Evolutionary conservation across 345 rosid genomes (phyloP), one percentile per base, ranked within the genome.

Genomic region (Capsella bursapastoris): DNA sequence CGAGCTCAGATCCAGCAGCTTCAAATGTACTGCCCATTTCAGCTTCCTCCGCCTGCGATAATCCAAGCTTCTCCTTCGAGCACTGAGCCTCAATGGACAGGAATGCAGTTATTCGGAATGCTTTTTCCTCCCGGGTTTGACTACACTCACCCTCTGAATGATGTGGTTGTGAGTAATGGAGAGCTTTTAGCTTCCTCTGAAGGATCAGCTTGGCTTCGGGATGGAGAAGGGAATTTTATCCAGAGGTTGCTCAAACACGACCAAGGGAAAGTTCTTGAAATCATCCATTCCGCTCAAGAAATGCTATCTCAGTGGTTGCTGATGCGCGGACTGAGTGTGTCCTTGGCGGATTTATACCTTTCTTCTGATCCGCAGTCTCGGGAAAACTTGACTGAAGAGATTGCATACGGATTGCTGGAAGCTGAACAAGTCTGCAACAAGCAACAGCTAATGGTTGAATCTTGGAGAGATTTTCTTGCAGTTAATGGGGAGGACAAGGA

Each of bases 221-320:
- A 91, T 53, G 78, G 81, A 18, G 89, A 86, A 38, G 92, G 84
- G 1, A 95, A 90, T 64, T 74, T 92, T 67, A 85, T 92, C 34
- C 89, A 92, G 78, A 83, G 88, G 51, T 84, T 95, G 44, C 65
- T 84, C n/a, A 79, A 84, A 63, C 72, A 83, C 11, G 74, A 68
- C 57, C 86, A 74, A 67, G 79, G 65, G 57, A 78, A 77, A 72
- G 80, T 81, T 50, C 89, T 95, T n/a, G 90, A 90, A 40, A 76
- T 90, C 77, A 68, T 95, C 71, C 70, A 80, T 72, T 74, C 78
- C 11, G 87, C 92, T 52, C 99, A 95, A 79, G 89, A 85, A 84
- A 86, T 87, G 84, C 88, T 95, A 45, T 92, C 96, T 15, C 91
- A 95, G 80, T 92, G 96, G 97, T 70, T 95, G 81, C 79, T 87